Conservation (phyloP, 2,329 filamentous ascomycete species). For the Aspergillus brasiliensis region DNA sequence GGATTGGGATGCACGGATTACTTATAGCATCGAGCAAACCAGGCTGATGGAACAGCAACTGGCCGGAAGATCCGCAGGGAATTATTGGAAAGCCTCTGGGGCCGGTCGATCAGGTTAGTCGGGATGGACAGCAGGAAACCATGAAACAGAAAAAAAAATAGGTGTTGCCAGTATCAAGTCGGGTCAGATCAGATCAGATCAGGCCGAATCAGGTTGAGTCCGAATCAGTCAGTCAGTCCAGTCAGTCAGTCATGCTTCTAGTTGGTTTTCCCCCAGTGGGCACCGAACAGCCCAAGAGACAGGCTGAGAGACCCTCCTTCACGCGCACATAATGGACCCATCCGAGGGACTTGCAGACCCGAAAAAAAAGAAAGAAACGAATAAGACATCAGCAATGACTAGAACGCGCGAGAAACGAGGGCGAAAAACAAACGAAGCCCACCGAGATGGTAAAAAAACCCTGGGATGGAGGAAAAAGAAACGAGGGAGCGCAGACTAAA, state of each 20-base stretch:
- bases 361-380: constrained; percentile 3
- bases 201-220: too few species aligned
- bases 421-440: constrained; percentile 3
- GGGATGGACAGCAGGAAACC: constrained; percentile 3
- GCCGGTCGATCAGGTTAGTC: constrained; percentile 12
- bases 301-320: background rate
- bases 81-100: constrained; percentile 15
- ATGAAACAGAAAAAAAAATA: constrained; percentile 11
- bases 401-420: constrained; percentile 7
- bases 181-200: too few species aligned
- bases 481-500: constrained; percentile 2
- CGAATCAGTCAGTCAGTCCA: background rate
- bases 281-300: background rate
- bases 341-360: background rate
- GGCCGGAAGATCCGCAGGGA: constrained; percentile 11
- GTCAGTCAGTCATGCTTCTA: background rate
- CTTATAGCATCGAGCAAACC: constrained; percentile 15
- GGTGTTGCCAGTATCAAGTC: constrained; percentile 5
- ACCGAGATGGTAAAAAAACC: background rate
- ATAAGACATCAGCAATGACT: background rate
- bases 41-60: background rate
- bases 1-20: constrained; percentile 13
- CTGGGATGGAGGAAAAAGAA: constrained; percentile 2
- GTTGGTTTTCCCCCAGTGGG: background rate
- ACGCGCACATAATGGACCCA: background rate